Base-by-base conservation (phyloP, 1,284 basidiomycete species). In the Microbotryomycetes sp. region DNA sequence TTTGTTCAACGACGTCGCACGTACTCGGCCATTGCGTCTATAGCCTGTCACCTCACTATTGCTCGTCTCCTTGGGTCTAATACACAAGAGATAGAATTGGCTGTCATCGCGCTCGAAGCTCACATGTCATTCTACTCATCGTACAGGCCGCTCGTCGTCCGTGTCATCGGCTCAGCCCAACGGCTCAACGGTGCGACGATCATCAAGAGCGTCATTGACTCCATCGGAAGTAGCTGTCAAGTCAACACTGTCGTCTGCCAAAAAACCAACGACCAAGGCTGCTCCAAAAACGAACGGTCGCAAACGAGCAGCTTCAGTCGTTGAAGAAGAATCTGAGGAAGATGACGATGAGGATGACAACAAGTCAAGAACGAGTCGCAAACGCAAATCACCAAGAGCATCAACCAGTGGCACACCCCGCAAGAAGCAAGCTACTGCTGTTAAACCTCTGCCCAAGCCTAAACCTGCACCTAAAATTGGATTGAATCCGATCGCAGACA, bases 401-500 rank as follows among this genome's bases (percentile, higher is more conserved):
- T n/a, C 47, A 29, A 50, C 26, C 19, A 19, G 12, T 19, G 50
- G 42, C 3, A 14, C 29, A 1, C 14, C 51, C 3, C 53, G 42
- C n/a, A 28, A 48, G 31, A 48, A 50, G 36, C 47, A 58, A 42
- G 31, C 22, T 19, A 45, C 54, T n/a, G 30, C 51, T 15, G 29
- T 4, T 15, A 22, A 16, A 25, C 31, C 52, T 48, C 54, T 56
- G 29, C 45, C 56, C 26, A 63, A 63, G 30, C 53, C 50, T 4
- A 50, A 46, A 15, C 49, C 52, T 3, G 54, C 50, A 1, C 42
- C 54, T 49, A 47, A 62, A 47, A 3, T 15, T 1, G 67, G 67
- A 15, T 16, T 65, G n/a, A 69, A 67, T 62, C n/a, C 60, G 9
- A 30, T 66, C 48, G 60, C 67, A 2, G 7, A 19, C 4, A 54